Conservation (phyloP, 345 rosid genomes). For the Bruguiera gymnorhiza region DNA sequence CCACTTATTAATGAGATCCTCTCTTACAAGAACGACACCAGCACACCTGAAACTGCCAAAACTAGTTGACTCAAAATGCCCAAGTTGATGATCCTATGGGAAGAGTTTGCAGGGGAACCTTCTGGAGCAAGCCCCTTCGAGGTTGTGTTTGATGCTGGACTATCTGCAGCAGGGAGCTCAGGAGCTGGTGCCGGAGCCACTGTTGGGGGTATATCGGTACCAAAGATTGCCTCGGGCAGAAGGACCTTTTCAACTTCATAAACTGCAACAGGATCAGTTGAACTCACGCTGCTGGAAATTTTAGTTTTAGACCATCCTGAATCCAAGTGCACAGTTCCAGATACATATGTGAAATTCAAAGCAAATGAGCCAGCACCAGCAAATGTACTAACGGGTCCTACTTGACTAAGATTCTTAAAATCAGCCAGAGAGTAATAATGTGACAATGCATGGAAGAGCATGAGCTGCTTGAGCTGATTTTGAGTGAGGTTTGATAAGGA, state of each 20-base stretch:
- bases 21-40: conserved; percentile 49
- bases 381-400: conserved; percentile 54
- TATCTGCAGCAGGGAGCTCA: conserved; percentile 59
- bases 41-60: conserved; percentile 42
- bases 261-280: conserved; percentile 76
- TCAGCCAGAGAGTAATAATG: conserved; percentile 66
- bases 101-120: conserved; percentile 31
- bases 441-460: conserved; percentile 80
- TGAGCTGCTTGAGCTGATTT: conserved; percentile 68
- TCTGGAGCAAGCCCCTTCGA: conserved; percentile 22
- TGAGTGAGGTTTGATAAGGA: conserved; percentile 62
- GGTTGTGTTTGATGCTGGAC: conserved; percentile 45
- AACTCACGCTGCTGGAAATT: conserved; percentile 68
- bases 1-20: neutral
- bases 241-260: conserved; percentile 78
- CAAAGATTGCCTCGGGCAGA: conserved; percentile 81
- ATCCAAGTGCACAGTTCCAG: conserved; percentile 60
- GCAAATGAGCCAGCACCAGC: conserved; percentile 61
- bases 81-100: conserved; percentile 31
- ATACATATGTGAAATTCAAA: conserved; percentile 59
- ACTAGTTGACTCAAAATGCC: conserved; percentile 35
- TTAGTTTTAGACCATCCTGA: conserved; percentile 79
- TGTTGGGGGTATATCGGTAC: conserved; percentile 80
- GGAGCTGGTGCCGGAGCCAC: conserved; percentile 92
- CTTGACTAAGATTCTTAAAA: conserved; percentile 74